These are phyloP conservation scores for Meredithiella fracta DNA, from an alignment of 2,329 filamentous ascomycete species.

Conservation along the genomic window DNA sequence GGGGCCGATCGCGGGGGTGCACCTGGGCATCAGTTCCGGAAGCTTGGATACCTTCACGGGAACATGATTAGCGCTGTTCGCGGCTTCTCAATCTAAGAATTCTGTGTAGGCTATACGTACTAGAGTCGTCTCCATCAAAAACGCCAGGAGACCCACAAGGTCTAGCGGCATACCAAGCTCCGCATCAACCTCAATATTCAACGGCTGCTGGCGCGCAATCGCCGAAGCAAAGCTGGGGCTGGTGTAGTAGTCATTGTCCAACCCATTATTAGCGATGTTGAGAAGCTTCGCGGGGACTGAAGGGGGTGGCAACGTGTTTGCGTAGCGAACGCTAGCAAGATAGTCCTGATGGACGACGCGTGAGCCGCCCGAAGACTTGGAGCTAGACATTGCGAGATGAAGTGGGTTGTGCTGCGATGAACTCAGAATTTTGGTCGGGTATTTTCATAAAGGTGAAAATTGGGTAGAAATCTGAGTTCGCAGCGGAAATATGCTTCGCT, in stretches of 20 bases:
- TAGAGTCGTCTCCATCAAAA: constrained; percentile 87
- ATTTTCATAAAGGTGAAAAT: too few species aligned
- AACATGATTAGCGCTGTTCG: constrained; percentile 2
- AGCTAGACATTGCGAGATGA: constrained; percentile 8
- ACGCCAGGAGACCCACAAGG: constrained; percentile 86
- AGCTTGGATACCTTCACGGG: constrained; percentile 57
- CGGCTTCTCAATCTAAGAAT: neutral
- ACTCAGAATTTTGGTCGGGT: too few species aligned
- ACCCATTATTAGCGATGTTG: constrained; percentile 85
- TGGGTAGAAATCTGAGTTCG: too few species aligned
- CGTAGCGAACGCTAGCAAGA: constrained; percentile 87
- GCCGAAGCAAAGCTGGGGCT: constrained; percentile 79
- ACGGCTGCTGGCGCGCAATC: constrained; percentile 74
- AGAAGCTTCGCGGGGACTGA: constrained; percentile 91
- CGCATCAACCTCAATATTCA: constrained; percentile 94
- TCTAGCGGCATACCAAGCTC: constrained; percentile 97
- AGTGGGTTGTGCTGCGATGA: neutral
- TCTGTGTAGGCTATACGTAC: constrained; percentile 33
- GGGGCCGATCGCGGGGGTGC: constrained; percentile 68
- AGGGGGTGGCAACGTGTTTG: constrained; percentile 86
- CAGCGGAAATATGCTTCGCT: too few species aligned
- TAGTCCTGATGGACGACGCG: constrained; percentile 79
- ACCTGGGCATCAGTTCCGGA: constrained; percentile 52
- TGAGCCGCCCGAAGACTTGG: constrained; percentile 25
- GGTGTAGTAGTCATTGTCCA: constrained; percentile 76